Evolutionary conservation across 306 rosid genomes (phyloP).

Genomic region (Lablab purpureus): DNA sequence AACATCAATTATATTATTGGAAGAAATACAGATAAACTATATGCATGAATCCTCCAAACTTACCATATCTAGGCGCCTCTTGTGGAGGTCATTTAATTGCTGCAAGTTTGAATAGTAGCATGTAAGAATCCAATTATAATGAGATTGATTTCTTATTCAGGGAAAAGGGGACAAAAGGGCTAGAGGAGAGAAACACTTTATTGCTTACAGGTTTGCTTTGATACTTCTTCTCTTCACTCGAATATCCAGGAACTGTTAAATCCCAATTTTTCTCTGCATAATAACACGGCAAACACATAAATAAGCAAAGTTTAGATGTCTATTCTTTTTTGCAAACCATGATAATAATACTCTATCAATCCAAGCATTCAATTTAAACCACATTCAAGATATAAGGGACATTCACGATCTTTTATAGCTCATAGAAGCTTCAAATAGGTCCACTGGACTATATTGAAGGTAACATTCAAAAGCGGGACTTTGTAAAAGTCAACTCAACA

Average conservation of each 20-base stretch:
- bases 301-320: conserved; percentile 22
- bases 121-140: conserved; percentile 40
- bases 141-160: background rate
- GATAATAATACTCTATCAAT: conserved; percentile 7
- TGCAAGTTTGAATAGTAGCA: conserved; percentile 55
- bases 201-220: conserved; percentile 74
- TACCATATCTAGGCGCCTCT: conserved; percentile 86
- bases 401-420: conserved; percentile 25
- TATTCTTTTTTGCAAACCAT: conserved; percentile 4
- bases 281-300: conserved; percentile 41
- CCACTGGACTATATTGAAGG: conserved; percentile 17
- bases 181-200: conserved; percentile 2
- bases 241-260: conserved; percentile 86
- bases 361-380: conserved; percentile 22
- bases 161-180: background rate
- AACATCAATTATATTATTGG: conserved; percentile 28
- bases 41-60: conserved; percentile 45
- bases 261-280: conserved; percentile 91
- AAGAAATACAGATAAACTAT: conserved; percentile 42
- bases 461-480: background rate
- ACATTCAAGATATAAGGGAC: conserved; percentile 37
- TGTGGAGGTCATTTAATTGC: conserved; percentile 75
- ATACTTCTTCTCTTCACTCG: conserved; percentile 82
- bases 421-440: conserved; percentile 31
- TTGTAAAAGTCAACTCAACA: background rate